These are phyloP conservation scores for Blastobotrys terrestris DNA, from an alignment of 805 yeast species.

Conservation along the genomic window DNA sequence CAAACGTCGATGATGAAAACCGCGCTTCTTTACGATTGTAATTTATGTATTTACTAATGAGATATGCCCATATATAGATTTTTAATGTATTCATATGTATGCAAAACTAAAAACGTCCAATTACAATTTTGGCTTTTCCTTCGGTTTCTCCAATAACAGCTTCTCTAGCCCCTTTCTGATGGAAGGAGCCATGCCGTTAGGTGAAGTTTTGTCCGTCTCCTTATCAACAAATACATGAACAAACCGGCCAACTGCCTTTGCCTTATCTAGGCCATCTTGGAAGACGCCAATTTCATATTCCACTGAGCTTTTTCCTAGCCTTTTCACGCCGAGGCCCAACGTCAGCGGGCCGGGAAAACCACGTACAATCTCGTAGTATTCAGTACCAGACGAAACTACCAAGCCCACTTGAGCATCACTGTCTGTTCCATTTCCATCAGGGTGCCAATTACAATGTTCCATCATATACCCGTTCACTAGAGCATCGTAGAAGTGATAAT, in stretches of 20 bases:
- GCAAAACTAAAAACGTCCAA: too few relatives aligned
- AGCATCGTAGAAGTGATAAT: constrained; percentile 21
- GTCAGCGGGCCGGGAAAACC: constrained; percentile 26
- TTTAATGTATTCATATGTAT: background rate
- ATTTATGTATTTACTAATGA: background rate
- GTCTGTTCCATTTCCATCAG: constrained; percentile 5
- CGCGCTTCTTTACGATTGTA: background rate
- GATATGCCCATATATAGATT: background rate
- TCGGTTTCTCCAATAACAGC: constrained; percentile 2
- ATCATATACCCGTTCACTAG: constrained; percentile 20
- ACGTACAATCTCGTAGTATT: constrained; percentile 22
- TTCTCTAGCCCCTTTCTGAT: constrained; percentile 12
- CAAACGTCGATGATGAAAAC: background rate
- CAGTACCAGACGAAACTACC: constrained; percentile 25
- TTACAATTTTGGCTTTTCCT: background rate
- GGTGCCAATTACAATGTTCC: constrained; percentile 18
- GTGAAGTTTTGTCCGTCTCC: constrained; percentile 19
- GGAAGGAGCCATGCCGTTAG: constrained; percentile 15
- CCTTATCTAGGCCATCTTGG: constrained; percentile 20
- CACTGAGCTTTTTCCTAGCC: constrained; percentile 24
- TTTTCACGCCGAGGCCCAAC: constrained; percentile 23
- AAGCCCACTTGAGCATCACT: constrained; percentile 20
- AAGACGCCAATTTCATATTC: constrained; percentile 27
- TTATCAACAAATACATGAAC: constrained; percentile 27
- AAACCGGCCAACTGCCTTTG: constrained; percentile 25